Conservation (phyloP, 257 asterid species). For the Pogostemon cablin region DNA sequence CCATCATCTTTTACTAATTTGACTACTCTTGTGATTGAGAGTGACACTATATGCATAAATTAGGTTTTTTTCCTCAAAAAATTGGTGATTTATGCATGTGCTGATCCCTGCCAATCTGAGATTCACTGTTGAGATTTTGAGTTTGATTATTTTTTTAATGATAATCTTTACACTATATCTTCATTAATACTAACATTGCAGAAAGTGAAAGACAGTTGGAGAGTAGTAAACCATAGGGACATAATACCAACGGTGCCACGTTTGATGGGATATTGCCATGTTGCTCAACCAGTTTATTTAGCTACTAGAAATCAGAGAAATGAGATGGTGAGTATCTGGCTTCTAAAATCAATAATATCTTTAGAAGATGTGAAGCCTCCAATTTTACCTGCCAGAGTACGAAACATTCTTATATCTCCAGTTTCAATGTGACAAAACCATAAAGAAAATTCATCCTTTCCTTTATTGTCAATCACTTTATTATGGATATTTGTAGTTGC, state of each 20-base stretch:
- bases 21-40: not conserved
- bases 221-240: conserved; percentile 95
- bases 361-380: not conserved
- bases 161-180: conserved; percentile 1
- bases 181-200: conserved; percentile 36
- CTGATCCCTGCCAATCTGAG: not conserved
- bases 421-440: too few relatives aligned
- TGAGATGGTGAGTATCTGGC: conserved; percentile 46
- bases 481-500: too few relatives aligned
- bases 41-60: too few relatives aligned
- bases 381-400: too few relatives aligned
- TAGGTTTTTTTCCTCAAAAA: not conserved
- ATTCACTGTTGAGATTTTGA: conserved; percentile 13
- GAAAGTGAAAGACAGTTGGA: conserved; percentile 95
- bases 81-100: not conserved
- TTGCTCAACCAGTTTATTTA: conserved; percentile 94
- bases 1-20: not conserved
- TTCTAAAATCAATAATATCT: not conserved
- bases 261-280: conserved; percentile 98
- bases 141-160: not conserved
- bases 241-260: conserved; percentile 99
- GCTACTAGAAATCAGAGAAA: conserved; percentile 58
- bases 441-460: too few relatives aligned
- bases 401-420: too few relatives aligned
- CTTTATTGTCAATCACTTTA: too few relatives aligned